Conservation (phyloP, 306 rosid species). For the Argentina anserina region DNA sequence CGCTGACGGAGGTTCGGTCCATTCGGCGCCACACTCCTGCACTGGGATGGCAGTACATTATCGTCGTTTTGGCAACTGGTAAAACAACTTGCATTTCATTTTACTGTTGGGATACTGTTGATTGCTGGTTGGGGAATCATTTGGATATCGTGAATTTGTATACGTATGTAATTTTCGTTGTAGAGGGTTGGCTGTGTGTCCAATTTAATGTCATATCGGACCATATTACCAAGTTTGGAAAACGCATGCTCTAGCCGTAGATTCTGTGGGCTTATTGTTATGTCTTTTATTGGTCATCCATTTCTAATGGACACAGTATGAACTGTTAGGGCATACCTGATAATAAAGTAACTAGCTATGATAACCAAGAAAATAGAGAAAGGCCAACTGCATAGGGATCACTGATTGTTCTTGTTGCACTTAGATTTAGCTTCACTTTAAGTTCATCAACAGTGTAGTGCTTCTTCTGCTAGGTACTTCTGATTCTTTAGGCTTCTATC, state of each 20-base stretch:
- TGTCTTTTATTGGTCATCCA: not conserved
- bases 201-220: not conserved
- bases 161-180: not conserved
- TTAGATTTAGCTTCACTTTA: not conserved
- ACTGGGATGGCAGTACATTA: constrained; percentile 91
- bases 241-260: not conserved
- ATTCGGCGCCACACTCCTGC: constrained; percentile 87
- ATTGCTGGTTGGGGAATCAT: not conserved
- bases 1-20: constrained; percentile 81
- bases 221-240: not conserved
- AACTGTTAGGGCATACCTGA: not conserved
- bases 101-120: not conserved
- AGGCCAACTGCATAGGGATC: not conserved
- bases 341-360: not conserved
- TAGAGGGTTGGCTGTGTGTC: not conserved
- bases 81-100: not conserved
- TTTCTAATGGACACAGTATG: not conserved
- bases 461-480: not conserved
- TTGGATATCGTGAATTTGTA: not conserved
- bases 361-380: not conserved
- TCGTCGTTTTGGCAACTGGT: constrained; percentile 86
- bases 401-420: not conserved
- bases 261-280: not conserved
- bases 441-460: not conserved
- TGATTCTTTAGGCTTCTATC: not conserved